These are phyloP conservation scores for Williopsis jadinii DNA, from an alignment of 1,139 yeast species.

Conservation along the genomic window DNA sequence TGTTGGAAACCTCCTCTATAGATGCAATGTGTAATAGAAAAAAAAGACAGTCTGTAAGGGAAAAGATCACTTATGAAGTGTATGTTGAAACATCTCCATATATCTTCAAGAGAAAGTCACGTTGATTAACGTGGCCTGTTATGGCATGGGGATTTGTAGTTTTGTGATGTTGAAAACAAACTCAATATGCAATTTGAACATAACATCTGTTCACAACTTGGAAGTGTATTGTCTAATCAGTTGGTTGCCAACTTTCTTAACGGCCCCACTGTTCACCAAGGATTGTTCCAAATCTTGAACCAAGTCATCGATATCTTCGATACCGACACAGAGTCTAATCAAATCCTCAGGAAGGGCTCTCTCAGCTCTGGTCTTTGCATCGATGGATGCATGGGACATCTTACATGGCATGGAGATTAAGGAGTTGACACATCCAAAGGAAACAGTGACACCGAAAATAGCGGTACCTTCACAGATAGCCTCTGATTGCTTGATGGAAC, in stretches of 20 bases:
- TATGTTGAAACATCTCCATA: constrained; percentile 8
- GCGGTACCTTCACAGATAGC: constrained; percentile 69
- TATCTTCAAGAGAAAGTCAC: too few species aligned
- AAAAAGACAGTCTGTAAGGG: not conserved
- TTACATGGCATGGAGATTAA: constrained; percentile 87
- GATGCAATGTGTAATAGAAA: not conserved
- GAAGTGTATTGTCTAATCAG: constrained; percentile 14
- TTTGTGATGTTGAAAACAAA: too few species aligned
- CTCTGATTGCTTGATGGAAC: constrained; percentile 59
- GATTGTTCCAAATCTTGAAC: constrained; percentile 72
- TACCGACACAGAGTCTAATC: constrained; percentile 83
- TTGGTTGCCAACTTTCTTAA: constrained; percentile 24
- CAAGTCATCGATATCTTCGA: constrained; percentile 37
- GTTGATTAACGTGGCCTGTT: too few species aligned
- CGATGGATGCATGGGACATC: constrained; percentile 97
- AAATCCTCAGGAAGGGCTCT: constrained; percentile 89
- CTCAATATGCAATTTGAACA: too few species aligned
- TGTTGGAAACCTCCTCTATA: too few species aligned
- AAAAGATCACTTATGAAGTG: not conserved
- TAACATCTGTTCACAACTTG: constrained; percentile 7
- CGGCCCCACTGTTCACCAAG: constrained; percentile 50
- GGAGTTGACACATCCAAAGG: constrained; percentile 92
- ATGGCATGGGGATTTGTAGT: too few species aligned
- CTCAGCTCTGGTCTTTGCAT: constrained; percentile 76
- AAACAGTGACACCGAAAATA: constrained; percentile 83